Percentiles rank a stretch among this genome's conserved stretches.
Conservation (phyloP, 768 basidiomycete genomes). For the Tricholoma sp. region DNA sequence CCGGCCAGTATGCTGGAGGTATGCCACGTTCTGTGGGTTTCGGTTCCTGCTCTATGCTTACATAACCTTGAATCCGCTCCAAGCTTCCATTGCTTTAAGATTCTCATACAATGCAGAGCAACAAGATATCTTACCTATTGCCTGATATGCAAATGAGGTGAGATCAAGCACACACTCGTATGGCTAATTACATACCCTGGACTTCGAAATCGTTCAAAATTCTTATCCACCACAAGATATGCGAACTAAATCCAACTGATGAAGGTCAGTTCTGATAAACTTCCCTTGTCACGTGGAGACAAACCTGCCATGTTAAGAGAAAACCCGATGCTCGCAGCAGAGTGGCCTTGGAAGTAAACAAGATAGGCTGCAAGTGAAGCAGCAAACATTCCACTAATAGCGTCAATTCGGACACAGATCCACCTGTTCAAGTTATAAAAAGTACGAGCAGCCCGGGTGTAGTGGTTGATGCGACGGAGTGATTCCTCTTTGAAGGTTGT, state of each 20-base stretch:
- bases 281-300: slow-evolving; percentile 17
- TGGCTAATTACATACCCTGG: slow-evolving; percentile 23
- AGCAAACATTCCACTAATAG: slow-evolving; percentile 52
- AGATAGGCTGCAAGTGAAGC: slow-evolving; percentile 52
- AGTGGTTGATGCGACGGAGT: slow-evolving; percentile 49
- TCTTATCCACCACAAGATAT: slow-evolving; percentile 48
- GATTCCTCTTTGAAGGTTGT: slow-evolving; percentile 39
- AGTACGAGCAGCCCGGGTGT: slow-evolving; percentile 37
- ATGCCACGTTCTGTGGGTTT: slow-evolving; percentile 31
- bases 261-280: slow-evolving; percentile 27
- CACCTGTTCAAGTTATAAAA: slow-evolving; percentile 52
- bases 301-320: slow-evolving; percentile 47
- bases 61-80: slow-evolving; percentile 68
- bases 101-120: neutral
- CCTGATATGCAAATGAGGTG: slow-evolving; percentile 16
- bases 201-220: slow-evolving; percentile 41
- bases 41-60: slow-evolving; percentile 57
- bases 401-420: slow-evolving; percentile 48
- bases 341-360: slow-evolving; percentile 35
- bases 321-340: slow-evolving; percentile 44
- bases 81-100: slow-evolving; percentile 23
- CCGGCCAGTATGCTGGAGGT: slow-evolving; percentile 66
- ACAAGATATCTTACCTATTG: slow-evolving; percentile 30
- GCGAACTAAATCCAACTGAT: slow-evolving; percentile 45
- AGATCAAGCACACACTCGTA: neutral